Evolutionary conservation across 352 stramenopile genomes (phyloP), one percentile per base, ranked within the genome.

Genomic region (Phytophthora sp.): DNA sequence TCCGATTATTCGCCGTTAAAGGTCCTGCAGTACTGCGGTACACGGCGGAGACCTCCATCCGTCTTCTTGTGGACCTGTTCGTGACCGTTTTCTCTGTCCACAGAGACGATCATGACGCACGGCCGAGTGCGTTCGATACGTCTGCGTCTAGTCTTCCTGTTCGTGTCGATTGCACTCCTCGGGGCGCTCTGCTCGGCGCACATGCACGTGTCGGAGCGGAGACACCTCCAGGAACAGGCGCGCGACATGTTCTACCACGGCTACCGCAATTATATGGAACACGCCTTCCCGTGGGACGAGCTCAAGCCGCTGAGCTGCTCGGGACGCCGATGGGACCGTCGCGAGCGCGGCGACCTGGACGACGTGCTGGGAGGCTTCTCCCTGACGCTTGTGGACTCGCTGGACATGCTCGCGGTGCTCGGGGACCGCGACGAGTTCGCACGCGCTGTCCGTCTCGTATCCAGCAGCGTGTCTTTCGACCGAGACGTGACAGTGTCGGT

Each of bases 191-290:
- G 42, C 30, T 62, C 54, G 24, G 78, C 72, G 21, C 66, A 69
- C 39, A 92, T 92, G 80, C 86, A 94, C 74, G 76, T 55, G 29
- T 90, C 86, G 2, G 86, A 95, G 76, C 71, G 70, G 20, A 55
- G 66, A 18, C 66, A 92, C 35, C 70, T 97, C 30, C 77, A 86
- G 54, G 76, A 96, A 24, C 77, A 93, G 59, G 86, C 88, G 27
- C 78, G 80, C 18, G 86, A 89, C 29, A 95, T 97, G 88, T 96
- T 96, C 64, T 94, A 95, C 64, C 90, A 97, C 66, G 90, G 84
- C 51, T 96, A 95, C 71, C 57, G 69, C 56, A 91, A 77, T 71
- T 97, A 97, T 69, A 93, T 95, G 84, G 73, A 76, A 55, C 83
- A 96, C 74, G 89, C 88, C 8, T 96, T 86, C 63, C 88, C 86